Evolutionary conservation across 768 basidiomycete species (phyloP), one percentile per base, ranked within the genome.

Genomic region (Leccinum incarnatum): DNA sequence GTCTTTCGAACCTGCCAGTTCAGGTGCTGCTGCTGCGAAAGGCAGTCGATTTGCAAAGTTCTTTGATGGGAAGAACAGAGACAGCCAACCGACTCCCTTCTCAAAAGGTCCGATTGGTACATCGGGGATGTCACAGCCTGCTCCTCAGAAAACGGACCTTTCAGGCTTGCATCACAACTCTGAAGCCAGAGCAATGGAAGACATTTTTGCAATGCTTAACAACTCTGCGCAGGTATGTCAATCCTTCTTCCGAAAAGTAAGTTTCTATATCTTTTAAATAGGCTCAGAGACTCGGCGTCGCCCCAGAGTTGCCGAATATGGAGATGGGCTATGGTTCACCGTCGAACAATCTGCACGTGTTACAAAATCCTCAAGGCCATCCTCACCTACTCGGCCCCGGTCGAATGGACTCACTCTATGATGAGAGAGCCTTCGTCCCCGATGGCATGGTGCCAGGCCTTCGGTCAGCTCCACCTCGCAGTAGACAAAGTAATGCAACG

Each of bases 1-100:
- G 46, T 50, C 66, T 7, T 70, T 72, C 15, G 72, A 73, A 51
- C 62, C 69, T 49, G 71, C 68, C 53, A 76, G 76, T 25, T 77
- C 78, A 27, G 78, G 81, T 32, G 76, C 82, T 67, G 77, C 83
- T 14, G 75, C 78, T 32, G 79, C 78, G 25, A 91, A 87, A 71
- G 91, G 91, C 42, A 93, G 91, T 68, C 85, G 91, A 37, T 89
- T 93, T 70, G 91, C 90, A 32, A 93, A 92, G 69, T 91, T 92
- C 72, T 93, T 93, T 62, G 91, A 93, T 64, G 81, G 81, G n/a
- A 91, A 89, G 71, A 67, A 69, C 30, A 80, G 79, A 61, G 85
- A 86, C 14, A 66, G 65, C 46, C 72, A 63, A 56, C 61, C 62
- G 60, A 36, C 60, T 19, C 63, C 72, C 40, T 62, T 73, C 32